These are phyloP conservation scores for Candida schatavii DNA, from an alignment of 805 yeast genomes.

Conservation along the genomic window DNA sequence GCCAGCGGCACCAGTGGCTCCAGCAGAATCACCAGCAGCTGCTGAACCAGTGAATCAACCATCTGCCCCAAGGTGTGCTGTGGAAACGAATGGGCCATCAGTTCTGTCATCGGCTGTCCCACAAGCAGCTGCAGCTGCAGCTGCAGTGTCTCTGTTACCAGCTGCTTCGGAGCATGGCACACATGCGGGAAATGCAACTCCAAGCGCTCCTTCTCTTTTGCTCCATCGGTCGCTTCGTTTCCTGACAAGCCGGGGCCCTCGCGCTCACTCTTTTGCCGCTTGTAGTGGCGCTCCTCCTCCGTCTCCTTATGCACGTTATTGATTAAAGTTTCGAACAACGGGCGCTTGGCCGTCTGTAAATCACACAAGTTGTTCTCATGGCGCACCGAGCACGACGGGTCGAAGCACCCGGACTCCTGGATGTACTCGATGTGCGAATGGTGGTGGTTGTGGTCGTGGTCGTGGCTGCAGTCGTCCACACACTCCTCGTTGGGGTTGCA, in stretches of 20 bases:
- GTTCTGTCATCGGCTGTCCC: not conserved
- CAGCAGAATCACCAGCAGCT: too few species aligned
- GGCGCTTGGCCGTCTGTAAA: constrained; percentile 25
- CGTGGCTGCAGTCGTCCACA: not conserved
- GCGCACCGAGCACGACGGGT: not conserved
- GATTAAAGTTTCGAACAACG: constrained; percentile 39
- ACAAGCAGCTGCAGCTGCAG: not conserved
- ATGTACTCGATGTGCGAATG: not conserved
- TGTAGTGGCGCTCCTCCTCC: constrained; percentile 1
- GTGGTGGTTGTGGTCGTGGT: not conserved
- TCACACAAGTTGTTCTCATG: constrained; percentile 25
- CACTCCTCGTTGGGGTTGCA: constrained; percentile 16
- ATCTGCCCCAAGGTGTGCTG: not conserved
- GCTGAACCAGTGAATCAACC: too few species aligned
- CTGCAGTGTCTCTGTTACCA: not conserved
- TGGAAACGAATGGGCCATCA: constrained; percentile 5
- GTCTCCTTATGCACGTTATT: constrained; percentile 28
- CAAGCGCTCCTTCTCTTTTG: too few species aligned
- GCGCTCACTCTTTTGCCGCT: not conserved
- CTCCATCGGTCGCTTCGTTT: constrained; percentile 11
- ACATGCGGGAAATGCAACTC: constrained; percentile 39
- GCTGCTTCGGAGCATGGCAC: constrained; percentile 23
- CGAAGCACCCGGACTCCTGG: not conserved
- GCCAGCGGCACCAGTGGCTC: too few species aligned
- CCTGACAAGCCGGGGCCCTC: too few species aligned